Evolutionary conservation across 1,284 basidiomycete genomes (phyloP).

Genomic region (Tremellales sp.): DNA sequence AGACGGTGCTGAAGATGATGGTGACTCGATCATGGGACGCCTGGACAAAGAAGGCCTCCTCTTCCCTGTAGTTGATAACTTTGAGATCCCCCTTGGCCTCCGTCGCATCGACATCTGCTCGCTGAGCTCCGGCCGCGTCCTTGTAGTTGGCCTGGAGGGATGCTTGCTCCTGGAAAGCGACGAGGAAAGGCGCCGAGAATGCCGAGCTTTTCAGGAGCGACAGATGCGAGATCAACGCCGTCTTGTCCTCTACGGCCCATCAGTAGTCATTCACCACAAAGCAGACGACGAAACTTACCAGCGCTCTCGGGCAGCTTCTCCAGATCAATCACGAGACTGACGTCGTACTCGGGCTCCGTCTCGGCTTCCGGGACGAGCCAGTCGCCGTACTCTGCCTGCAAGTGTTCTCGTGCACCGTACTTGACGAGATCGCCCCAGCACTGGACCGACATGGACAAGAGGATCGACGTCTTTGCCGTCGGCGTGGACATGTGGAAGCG

Average conservation of each 20-base stretch:
- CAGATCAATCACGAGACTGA: slow-evolving; percentile 81
- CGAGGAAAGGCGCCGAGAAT: slow-evolving; percentile 90
- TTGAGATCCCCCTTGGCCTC: slow-evolving; percentile 74
- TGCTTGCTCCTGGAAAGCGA: slow-evolving; percentile 83
- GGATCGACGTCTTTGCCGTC: slow-evolving; percentile 68
- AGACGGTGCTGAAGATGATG: slow-evolving; percentile 94
- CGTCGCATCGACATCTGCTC: slow-evolving; percentile 26
- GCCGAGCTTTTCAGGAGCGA: slow-evolving; percentile 90
- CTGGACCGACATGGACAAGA: slow-evolving; percentile 92
- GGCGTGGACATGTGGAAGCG: slow-evolving; percentile 89
- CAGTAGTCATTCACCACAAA: neutral
- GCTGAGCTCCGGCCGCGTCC: slow-evolving; percentile 50
- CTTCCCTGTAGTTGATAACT: slow-evolving; percentile 89
- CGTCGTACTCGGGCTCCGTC: slow-evolving; percentile 80
- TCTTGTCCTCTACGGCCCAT: slow-evolving; percentile 63
- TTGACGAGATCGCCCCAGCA: slow-evolving; percentile 92
- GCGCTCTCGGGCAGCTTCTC: slow-evolving; percentile 73
- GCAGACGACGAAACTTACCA: slow-evolving; percentile 58
- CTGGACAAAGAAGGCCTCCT: slow-evolving; percentile 95
- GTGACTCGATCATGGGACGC: slow-evolving; percentile 93
- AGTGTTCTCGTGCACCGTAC: slow-evolving; percentile 78
- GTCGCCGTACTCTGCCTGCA: slow-evolving; percentile 78
- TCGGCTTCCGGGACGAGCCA: slow-evolving; percentile 51
- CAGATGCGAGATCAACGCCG: slow-evolving; percentile 74
- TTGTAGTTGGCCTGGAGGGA: slow-evolving; percentile 62